These are phyloP conservation scores for Cryptosporidium meleagridis DNA, from an alignment of 169 alveolate species.

Conservation along the genomic window DNA sequence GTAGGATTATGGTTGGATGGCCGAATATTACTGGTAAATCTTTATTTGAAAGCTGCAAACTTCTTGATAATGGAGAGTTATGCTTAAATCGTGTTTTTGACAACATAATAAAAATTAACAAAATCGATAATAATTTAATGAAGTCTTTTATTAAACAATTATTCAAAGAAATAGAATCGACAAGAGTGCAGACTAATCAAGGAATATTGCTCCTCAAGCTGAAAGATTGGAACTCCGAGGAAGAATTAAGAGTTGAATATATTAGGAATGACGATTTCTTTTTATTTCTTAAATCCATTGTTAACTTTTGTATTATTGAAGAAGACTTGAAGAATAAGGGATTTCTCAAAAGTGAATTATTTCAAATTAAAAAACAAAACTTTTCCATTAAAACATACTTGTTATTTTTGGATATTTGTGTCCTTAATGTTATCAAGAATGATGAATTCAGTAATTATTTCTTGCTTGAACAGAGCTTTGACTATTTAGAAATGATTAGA, in stretches of 20 bases:
- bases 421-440: neutral
- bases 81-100: neutral
- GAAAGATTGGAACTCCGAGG: neutral
- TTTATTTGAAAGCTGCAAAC: too few relatives aligned
- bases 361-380: neutral
- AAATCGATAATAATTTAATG: neutral
- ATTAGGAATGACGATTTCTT: neutral
- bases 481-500: neutral
- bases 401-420: slow-evolving; percentile 6
- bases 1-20: slow-evolving; percentile 6
- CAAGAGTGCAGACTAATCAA: neutral
- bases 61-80: neutral
- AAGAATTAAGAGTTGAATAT: neutral
- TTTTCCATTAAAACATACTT: neutral
- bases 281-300: neutral
- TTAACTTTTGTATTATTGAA: neutral
- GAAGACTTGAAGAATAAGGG: neutral
- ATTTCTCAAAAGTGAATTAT: neutral
- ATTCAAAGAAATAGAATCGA: neutral
- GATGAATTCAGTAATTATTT: neutral
- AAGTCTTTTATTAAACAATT: neutral
- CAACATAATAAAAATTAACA: neutral
- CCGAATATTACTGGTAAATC: neutral
- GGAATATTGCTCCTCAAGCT: neutral
- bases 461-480: neutral